Base-by-base conservation (phyloP, 139 green algal genomes). In the Tetradesmus obliquus region DNA sequence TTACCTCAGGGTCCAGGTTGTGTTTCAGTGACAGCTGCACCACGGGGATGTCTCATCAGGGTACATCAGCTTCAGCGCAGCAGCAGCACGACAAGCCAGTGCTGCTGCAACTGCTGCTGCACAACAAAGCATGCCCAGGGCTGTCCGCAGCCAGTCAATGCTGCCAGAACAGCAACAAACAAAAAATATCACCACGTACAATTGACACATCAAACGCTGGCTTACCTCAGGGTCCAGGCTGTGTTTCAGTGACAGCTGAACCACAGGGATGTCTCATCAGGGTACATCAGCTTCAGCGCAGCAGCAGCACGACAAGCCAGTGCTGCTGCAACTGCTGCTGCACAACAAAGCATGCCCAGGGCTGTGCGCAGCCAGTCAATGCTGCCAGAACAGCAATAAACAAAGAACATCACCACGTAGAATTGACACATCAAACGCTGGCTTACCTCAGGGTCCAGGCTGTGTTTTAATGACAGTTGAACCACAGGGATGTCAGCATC, bases 401-500 rank as follows among this genome's bases (percentile, higher is more conserved):
- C 62, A 9, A 72, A 19, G 62, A 72, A 12, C 9, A n/a, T n/a
- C n/a, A n/a, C n/a, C n/a, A n/a, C n/a, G n/a, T n/a, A n/a, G n/a
- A n/a, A n/a, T n/a, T n/a, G n/a, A n/a, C n/a, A n/a, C n/a, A n/a
- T n/a, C n/a, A n/a, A n/a, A n/a, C n/a, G n/a, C n/a, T n/a, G n/a
- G 15, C 94, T 89, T n/a, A 81, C 88, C 89, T 94, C 20, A 22
- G 95, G 93, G 87, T 94, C 93, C 19, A 96, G 74, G 32, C 54
- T 90, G 7, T 24, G 15, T 9, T 94, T 53, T 10, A 98, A 60
- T 5, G 93, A 96, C 24, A 98, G 89, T 82, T 96, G 93, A 17
- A 98, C 88, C 45, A 97, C 92, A 4, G 96, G 96, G 1, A 98
- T 88, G 86, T 94, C 89, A 55, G 94, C 96, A 1, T 95, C 89